phyloP scores from a whole-genome alignment of 768 basidiomycete genomes.

The button mushroom (Agaricus bisporus) region DNA sequence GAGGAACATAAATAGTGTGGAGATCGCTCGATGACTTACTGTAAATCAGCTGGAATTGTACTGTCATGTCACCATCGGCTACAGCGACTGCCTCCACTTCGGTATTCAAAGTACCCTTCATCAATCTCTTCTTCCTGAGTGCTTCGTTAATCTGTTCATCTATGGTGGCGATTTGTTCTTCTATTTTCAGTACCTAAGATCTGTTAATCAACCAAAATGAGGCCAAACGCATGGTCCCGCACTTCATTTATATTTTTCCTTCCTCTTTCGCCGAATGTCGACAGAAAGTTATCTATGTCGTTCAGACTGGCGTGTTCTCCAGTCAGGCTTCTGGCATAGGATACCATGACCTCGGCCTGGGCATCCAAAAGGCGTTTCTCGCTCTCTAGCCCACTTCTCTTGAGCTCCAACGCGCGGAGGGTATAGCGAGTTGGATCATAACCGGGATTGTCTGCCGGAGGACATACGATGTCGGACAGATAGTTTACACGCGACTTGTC shows the following conservation, averaged over 20 bases:
- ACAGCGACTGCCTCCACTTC: conserved; percentile 38
- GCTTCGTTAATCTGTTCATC: conserved; percentile 33
- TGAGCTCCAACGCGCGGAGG: conserved; percentile 27
- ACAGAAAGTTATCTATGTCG: conserved; percentile 35
- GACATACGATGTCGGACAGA: conserved; percentile 50
- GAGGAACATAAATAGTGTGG: neutral
- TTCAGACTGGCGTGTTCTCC: conserved; percentile 35
- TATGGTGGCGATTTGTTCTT: conserved; percentile 35
- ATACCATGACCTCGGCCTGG: conserved; percentile 34
- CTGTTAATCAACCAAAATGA: neutral
- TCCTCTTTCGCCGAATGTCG: conserved; percentile 32
- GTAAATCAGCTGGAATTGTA: conserved; percentile 47
- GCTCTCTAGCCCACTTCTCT: conserved; percentile 29
- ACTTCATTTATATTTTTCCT: conserved; percentile 28
- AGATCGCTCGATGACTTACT: conserved; percentile 25
- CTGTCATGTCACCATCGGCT: conserved; percentile 25
- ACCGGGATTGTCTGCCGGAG: conserved; percentile 15
- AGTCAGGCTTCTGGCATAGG: conserved; percentile 37
- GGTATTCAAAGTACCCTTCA: conserved; percentile 27
- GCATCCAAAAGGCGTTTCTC: conserved; percentile 33
- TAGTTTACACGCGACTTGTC: conserved; percentile 22
- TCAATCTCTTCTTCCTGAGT: conserved; percentile 22
- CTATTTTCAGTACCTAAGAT: conserved; percentile 27
- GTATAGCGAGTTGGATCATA: conserved; percentile 22
- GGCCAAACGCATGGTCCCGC: neutral